Conservation (phyloP, 31 red algal genomes). For the Endocladia muricata region DNA sequence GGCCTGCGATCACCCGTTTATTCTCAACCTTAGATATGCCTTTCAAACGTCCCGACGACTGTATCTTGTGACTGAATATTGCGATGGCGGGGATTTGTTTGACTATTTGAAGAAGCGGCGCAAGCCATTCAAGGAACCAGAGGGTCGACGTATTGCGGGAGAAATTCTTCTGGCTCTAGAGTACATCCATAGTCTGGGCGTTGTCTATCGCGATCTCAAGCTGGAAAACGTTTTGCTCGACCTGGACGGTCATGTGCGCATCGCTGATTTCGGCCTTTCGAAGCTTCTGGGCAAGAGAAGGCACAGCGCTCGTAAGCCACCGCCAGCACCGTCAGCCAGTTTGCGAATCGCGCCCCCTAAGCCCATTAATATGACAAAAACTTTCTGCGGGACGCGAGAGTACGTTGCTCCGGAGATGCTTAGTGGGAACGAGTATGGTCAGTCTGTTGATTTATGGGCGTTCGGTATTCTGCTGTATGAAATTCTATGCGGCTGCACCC, state of each 20-base stretch:
- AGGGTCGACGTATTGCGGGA: constrained; percentile 66
- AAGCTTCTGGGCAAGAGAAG: constrained; percentile 60
- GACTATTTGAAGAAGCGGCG: constrained; percentile 44
- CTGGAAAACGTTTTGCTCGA: constrained; percentile 91
- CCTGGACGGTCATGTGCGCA: constrained; percentile 72
- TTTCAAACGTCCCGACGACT: constrained; percentile 83
- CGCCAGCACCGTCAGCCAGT: constrained; percentile 30
- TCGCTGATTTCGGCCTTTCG: constrained; percentile 86
- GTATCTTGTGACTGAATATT: constrained; percentile 92
- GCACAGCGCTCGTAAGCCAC: constrained; percentile 39
- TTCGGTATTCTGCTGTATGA: constrained; percentile 86
- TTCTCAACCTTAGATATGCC: constrained; percentile 85
- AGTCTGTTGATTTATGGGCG: constrained; percentile 82
- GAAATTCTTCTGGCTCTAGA: constrained; percentile 80
- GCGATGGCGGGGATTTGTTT: constrained; percentile 91
- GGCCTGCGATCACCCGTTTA: constrained; percentile 86
- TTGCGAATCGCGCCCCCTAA: no score
- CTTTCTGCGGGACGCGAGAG: constrained; percentile 82
- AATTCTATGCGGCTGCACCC: constrained; percentile 75
- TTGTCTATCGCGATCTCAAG: constrained; percentile 92
- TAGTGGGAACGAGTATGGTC: constrained; percentile 69
- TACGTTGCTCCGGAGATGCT: constrained; percentile 96
- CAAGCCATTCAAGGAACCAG: constrained; percentile 44
- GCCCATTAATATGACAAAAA: constrained; percentile 60
- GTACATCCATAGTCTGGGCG: constrained; percentile 72